These are phyloP conservation scores for Verticillium tricorpus DNA, from an alignment of 2,329 filamentous ascomycete species.

Conservation along the genomic window DNA sequence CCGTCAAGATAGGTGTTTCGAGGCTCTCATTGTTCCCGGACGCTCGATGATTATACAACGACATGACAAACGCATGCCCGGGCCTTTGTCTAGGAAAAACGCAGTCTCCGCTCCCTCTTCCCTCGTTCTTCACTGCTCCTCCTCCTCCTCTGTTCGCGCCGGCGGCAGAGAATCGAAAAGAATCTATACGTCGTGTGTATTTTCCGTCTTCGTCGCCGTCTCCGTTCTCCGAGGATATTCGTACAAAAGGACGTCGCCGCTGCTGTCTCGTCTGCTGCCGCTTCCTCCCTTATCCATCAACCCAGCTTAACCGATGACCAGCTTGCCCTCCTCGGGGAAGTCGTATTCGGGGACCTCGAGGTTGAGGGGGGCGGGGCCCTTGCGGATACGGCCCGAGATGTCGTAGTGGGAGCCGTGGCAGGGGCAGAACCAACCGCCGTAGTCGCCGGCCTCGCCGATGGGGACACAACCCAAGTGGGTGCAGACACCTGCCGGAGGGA, in stretches of 20 bases:
- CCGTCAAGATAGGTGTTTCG: constrained; percentile 3
- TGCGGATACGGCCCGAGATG: constrained; percentile 97
- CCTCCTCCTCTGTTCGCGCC: not conserved
- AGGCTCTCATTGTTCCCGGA: constrained; percentile 14
- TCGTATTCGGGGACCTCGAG: constrained; percentile 91
- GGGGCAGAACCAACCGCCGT: constrained; percentile 98
- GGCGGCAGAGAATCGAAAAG: not conserved
- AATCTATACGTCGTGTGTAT: not conserved
- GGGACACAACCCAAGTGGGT: constrained; percentile 98
- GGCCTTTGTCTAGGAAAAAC: constrained; percentile 14
- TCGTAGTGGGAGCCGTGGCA: constrained; percentile 99
- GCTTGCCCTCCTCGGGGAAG: constrained; percentile 83
- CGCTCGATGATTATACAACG: constrained; percentile 14
- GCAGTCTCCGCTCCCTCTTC: constrained; percentile 7
- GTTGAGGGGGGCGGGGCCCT: constrained; percentile 95
- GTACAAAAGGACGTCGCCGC: constrained; percentile 7
- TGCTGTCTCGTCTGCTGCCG: not conserved
- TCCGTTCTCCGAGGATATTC: constrained; percentile 7
- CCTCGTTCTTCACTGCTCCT: constrained; percentile 1
- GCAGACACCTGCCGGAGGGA: constrained; percentile 76
- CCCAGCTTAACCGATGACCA: constrained; percentile 80
- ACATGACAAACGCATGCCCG: constrained; percentile 10
- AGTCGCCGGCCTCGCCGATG: constrained; percentile 98
- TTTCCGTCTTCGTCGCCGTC: not conserved
- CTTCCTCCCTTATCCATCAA: not conserved